Base-by-base conservation (phyloP, 768 basidiomycete genomes). In the Boletellus ananiceps region DNA sequence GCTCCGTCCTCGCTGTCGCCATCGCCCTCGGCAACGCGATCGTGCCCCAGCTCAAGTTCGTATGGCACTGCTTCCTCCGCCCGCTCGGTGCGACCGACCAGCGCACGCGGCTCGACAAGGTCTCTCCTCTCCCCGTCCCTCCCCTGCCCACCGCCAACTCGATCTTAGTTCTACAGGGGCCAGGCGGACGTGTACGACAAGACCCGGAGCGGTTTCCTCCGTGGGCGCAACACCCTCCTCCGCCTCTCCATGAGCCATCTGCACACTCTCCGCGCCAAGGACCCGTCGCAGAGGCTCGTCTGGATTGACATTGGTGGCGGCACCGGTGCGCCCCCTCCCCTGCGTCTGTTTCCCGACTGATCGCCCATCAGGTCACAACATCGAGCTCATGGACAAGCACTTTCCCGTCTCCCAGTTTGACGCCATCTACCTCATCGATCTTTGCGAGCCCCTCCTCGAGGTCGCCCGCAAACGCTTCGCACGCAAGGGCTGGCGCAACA, bases 121-220 rank as follows among this genome's bases (percentile, higher is more conserved):
- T 75, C 31, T 8, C 19, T 32, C 47, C 29, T 0, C 5, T 29
- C 9, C 25, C 7, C 8, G 5, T 19, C 13, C 48, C 4, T 21
- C 35, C 5, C 11, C 15, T 16, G 13, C 45, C 50, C 48, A 56
- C 23, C 16, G 1, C 18, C 19, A 19, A 19, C 19, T 19, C 19
- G 19, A 29, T 42, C 40, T 3, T 7, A 81, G 71, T 87, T 88
- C 63, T 86, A 87, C 60, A 62, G 71, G 40, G 81, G 81, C 7
- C 86, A 88, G 60, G 85, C 86, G 2, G 75, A 79, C 40, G 78
- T 88, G 21, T 89, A 90, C 61, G 87, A 89, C 70, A 65, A 70
- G 35, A 89, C 86, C 1, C 72, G 88, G 5, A 71, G 68, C 32
- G 66, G 74, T 13, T 71, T 89, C 0, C 72, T 89, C 2, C 76